phyloP scores from a whole-genome alignment of 441 rosid species.

The Populus hybrid region DNA sequence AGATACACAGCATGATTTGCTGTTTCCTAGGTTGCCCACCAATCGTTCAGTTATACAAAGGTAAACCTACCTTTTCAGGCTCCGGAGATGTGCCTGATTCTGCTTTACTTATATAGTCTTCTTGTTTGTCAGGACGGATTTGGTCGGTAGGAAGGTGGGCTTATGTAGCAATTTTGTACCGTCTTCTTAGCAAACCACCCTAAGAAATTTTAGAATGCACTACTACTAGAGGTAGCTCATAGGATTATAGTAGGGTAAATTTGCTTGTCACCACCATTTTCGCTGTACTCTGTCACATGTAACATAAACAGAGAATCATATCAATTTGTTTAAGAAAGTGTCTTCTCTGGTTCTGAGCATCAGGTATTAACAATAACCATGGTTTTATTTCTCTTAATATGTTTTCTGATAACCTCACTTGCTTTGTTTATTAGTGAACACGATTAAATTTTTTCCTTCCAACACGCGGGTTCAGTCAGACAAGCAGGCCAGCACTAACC shows the following conservation, averaged over 20 bases:
- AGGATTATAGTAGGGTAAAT: constrained; percentile 23
- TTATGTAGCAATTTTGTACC: constrained; percentile 39
- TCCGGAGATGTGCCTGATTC: constrained; percentile 7
- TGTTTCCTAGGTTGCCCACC: constrained; percentile 5
- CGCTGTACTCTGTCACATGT: constrained; percentile 22
- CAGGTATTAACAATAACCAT: not conserved
- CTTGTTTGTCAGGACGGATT: not conserved
- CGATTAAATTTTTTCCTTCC: no score
- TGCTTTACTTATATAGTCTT: not conserved
- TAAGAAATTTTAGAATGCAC: not conserved
- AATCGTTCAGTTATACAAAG: constrained; percentile 14
- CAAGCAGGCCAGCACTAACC: not conserved
- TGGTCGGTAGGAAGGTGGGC: constrained; percentile 9
- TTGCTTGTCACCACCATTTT: constrained; percentile 18
- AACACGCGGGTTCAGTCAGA: not conserved
- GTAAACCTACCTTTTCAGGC: not conserved
- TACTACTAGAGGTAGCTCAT: not conserved
- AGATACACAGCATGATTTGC: constrained; percentile 5
- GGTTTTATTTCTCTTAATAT: not conserved
- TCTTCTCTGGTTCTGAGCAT: constrained; percentile 1
- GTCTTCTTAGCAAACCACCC: constrained; percentile 12
- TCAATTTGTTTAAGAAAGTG: constrained; percentile 18
- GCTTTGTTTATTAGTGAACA: not conserved
- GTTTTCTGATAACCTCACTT: not conserved
- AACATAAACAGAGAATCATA: constrained; percentile 26